Evolutionary conservation across 75 land plant species (phyloP).

Genomic region (Selaginella moellendorffii): DNA sequence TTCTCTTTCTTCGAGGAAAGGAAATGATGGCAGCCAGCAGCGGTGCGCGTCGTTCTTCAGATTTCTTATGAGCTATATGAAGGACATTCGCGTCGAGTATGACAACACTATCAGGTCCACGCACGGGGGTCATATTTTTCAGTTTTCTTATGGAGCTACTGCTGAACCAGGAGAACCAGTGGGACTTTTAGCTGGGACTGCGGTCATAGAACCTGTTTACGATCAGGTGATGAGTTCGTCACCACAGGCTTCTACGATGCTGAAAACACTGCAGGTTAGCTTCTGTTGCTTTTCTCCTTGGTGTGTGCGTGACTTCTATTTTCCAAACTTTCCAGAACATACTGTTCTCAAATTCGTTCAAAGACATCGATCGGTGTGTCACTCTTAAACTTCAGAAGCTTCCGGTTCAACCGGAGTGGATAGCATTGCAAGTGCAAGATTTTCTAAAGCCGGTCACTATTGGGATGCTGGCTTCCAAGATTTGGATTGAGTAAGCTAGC

Average conservation of each 20-base stretch:
- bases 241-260: background rate
- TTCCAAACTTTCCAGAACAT: background rate
- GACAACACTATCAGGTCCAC: slow-evolving; percentile 85
- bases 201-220: slow-evolving; percentile 85
- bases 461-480: background rate
- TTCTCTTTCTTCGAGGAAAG: slow-evolving; percentile 56
- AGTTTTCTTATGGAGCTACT: slow-evolving; percentile 51
- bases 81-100: slow-evolving; percentile 70
- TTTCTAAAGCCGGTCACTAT: background rate
- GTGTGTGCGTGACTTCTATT: too few relatives aligned
- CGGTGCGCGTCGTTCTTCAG: slow-evolving; percentile 90
- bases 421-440: background rate
- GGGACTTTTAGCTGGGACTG: slow-evolving; percentile 89
- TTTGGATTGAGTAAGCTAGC: background rate
- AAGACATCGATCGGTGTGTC: background rate
- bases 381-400: background rate
- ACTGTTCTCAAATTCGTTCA: background rate
- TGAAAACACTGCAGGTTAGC: too few relatives aligned
- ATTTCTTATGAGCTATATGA: slow-evolving; percentile 69
- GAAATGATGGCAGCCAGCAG: slow-evolving; percentile 61
- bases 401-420: background rate
- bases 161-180: slow-evolving; percentile 57
- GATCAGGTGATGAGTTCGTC: slow-evolving; percentile 18
- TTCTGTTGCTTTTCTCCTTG: too few relatives aligned
- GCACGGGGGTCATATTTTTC: slow-evolving; percentile 50